Base-by-base conservation (phyloP, 345 rosid species). In the Boechera stricta region DNA sequence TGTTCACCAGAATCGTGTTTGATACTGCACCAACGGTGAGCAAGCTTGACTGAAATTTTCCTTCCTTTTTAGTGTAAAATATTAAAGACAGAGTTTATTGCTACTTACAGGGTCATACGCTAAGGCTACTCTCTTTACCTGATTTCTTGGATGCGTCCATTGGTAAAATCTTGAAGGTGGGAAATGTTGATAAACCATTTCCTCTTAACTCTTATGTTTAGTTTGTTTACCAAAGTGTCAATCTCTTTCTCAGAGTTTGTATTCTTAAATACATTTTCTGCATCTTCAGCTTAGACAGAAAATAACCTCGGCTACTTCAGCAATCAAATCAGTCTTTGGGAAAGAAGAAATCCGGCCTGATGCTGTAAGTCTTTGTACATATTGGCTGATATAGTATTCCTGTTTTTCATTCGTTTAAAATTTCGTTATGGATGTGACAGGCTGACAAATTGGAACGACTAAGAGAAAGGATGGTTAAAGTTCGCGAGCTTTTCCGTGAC, bases 21-120 rank as follows among this genome's bases (percentile, higher is more conserved):
- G 99, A 92, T 79, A 95, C 99, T 55, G 98, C 99, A 77, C 99
- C 99, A 41, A 95, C 97, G 74, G 99, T 95, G 78, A 87, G 94
- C 32, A 51, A 59, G 79, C 69, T 21, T 24, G 15, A 53, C 12
- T 12, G 69, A 49, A 48, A 49, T 31, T 65, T 48, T 38, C 44
- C 26, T 36, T 63, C 52, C 12, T 16, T 28, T 16, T 13, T 7
- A 2, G 54, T 38, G 57, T 64, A 51, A 32, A 71, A 12, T 44
- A 53, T 58, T 75, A 21, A 39, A 44, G 42, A 67, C 12, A 66
- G 56, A 28, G 28, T 45, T 33, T 45, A 62, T 66, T 73, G 47
- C 58, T 82, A 8, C 54, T 79, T 67, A 15, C 85, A 95, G 99
- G 98, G 97, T 29, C 99, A 95, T 80, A 92, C 98, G 11, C 62